phyloP scores from a whole-genome alignment of 257 asterid species.

The Catharanthus roseus region DNA sequence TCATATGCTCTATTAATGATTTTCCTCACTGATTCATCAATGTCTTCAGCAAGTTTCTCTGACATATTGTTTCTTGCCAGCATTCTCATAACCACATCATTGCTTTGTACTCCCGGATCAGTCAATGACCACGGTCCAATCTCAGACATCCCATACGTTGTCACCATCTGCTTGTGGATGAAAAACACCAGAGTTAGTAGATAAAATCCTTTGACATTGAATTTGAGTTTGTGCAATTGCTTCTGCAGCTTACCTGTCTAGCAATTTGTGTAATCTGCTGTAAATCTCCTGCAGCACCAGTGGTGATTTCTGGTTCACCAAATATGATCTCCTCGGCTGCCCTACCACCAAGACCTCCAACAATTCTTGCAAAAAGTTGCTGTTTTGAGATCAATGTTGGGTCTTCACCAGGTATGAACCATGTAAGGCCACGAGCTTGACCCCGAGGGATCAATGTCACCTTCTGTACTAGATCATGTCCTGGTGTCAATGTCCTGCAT shows the following conservation, averaged over 20 bases:
- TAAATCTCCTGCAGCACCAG: constrained; percentile 70
- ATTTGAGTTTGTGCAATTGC: background rate
- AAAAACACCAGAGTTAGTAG: background rate
- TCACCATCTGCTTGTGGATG: constrained; percentile 43
- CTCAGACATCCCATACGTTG: constrained; percentile 68
- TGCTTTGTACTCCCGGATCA: constrained; percentile 50
- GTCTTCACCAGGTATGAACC: constrained; percentile 59
- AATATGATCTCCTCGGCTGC: constrained; percentile 69
- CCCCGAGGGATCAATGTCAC: constrained; percentile 76
- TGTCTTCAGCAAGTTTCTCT: constrained; percentile 69
- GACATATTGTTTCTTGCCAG: constrained; percentile 66
- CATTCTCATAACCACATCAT: constrained; percentile 71
- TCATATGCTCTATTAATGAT: constrained; percentile 46
- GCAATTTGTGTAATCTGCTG: constrained; percentile 60
- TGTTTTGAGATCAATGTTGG: constrained; percentile 46
- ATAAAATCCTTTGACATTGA: background rate
- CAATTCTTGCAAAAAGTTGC: constrained; percentile 65
- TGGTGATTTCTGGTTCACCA: constrained; percentile 60
- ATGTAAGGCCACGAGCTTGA: constrained; percentile 69
- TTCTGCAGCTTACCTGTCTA: constrained; percentile 32
- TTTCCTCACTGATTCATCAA: constrained; percentile 37
- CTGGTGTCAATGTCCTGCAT: constrained; percentile 53
- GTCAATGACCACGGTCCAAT: constrained; percentile 58
- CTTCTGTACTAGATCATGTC: constrained; percentile 64
- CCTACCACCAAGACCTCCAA: constrained; percentile 70